Percentiles rank a stretch among this genome's conserved stretches.
These are phyloP conservation scores for Pseudogymnoascus sp. DNA, from an alignment of 2,329 filamentous ascomycete species.

Conservation along the genomic window DNA sequence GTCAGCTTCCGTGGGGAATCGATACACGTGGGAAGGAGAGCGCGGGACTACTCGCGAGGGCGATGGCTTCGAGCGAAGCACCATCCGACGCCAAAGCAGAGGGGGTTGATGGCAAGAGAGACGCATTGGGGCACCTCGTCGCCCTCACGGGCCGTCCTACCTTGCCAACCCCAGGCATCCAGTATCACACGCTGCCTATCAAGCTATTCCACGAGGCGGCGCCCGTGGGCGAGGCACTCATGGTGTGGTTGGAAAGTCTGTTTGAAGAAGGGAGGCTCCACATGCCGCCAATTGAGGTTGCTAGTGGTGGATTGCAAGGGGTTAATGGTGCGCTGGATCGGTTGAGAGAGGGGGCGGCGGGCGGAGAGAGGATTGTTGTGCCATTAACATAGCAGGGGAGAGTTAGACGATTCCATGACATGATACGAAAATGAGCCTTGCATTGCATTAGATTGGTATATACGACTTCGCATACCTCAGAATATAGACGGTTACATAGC, in stretches of 20 bases:
- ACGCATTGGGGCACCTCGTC: background rate
- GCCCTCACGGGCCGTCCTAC: conserved; percentile 16
- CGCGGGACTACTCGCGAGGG: conserved; percentile 40
- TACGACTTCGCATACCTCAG: background rate
- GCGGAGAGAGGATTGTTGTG: conserved; percentile 62
- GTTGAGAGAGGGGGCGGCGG: conserved; percentile 46
- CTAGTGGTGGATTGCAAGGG: background rate
- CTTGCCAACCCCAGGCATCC: conserved; percentile 20
- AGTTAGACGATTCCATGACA: background rate
- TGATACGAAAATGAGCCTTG: background rate
- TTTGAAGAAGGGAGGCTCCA: conserved; percentile 44
- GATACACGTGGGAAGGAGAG: conserved; percentile 60
- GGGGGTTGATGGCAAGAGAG: background rate
- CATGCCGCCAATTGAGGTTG: conserved; percentile 49
- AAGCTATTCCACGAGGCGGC: conserved; percentile 66
- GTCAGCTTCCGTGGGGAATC: conserved; percentile 55
- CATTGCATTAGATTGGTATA: background rate
- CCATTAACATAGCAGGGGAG: conserved; percentile 15
- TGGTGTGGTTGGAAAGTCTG: conserved; percentile 59
- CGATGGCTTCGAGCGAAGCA: conserved; percentile 17
- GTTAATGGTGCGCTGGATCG: background rate
- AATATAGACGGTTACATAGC: conserved; percentile 7
- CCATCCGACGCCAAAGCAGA: background rate
- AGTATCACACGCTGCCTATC: conserved; percentile 54
- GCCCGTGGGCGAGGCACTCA: conserved; percentile 52